Evolutionary conservation across 139 green algal species (phyloP).

Genomic region (Micractinium conductrix): DNA sequence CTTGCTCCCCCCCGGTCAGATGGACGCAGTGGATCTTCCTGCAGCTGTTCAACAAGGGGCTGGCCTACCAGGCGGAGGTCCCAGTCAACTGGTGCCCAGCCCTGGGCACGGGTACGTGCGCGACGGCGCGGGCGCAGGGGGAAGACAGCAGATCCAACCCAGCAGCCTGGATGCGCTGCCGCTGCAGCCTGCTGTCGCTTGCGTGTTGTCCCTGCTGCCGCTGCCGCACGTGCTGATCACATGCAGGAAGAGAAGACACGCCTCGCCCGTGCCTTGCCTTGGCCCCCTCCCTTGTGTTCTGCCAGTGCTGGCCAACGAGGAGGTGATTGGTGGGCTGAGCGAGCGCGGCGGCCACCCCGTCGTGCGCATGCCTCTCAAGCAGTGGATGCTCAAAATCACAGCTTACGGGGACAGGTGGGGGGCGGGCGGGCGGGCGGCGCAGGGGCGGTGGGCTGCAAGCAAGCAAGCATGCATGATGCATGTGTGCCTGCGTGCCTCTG

Average conservation of each 20-base stretch:
- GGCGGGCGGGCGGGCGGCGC: not conserved
- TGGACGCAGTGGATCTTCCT: conserved; percentile 99
- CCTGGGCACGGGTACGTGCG: conserved; percentile 62
- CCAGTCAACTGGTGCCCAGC: conserved; percentile 99
- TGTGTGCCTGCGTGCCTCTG: no score
- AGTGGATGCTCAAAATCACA: conserved; percentile 99
- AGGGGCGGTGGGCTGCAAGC: not conserved
- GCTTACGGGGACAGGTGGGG: conserved; percentile 86
- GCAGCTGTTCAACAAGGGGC: conserved; percentile 89
- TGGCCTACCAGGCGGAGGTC: conserved; percentile 98
- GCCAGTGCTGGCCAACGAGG: conserved; percentile 86
- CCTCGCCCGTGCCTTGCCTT: not conserved
- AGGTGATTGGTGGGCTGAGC: conserved; percentile 91
- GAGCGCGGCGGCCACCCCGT: conserved; percentile 95
- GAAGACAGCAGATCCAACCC: no score
- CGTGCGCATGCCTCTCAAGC: conserved; percentile 95
- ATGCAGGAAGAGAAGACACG: not conserved
- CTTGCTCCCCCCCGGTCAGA: conserved; percentile 42
- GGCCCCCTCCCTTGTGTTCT: no score
- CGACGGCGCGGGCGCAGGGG: no score
- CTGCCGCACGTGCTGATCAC: not conserved
- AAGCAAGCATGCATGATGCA: no score
- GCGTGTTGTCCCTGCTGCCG: not conserved
- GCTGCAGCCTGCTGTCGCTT: not conserved
- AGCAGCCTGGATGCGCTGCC: no score